phyloP scores from a whole-genome alignment of 2,329 filamentous ascomycete species.

The Alternaria triticina region DNA sequence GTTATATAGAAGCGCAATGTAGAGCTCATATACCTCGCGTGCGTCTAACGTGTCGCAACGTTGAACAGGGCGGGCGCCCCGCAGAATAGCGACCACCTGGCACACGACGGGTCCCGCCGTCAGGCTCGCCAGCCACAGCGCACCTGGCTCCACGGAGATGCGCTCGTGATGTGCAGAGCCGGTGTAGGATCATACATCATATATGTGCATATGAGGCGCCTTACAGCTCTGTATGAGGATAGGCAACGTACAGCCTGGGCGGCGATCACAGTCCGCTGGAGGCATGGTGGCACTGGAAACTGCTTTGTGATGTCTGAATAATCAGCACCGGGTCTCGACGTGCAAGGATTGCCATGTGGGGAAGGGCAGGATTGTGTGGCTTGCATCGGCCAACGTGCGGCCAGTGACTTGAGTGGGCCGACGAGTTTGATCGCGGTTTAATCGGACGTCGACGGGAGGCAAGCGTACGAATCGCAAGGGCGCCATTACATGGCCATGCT shows the following conservation, averaged over 20 bases:
- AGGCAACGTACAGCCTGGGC: neutral
- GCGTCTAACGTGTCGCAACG: neutral
- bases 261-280: neutral
- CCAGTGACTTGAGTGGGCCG: conserved; percentile 11
- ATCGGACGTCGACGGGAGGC: conserved; percentile 12
- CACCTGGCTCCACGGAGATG: neutral
- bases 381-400: conserved; percentile 13
- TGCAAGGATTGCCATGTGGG: conserved; percentile 30
- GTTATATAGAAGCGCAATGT: conserved; percentile 7
- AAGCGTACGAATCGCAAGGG: conserved; percentile 27
- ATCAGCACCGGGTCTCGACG: conserved; percentile 24
- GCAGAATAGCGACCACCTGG: conserved; percentile 3
- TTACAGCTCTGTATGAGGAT: neutral
- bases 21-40: conserved; percentile 14
- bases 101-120: neutral
- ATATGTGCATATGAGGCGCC: neutral
- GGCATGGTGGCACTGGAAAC: neutral
- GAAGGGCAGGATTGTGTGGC: conserved; percentile 12
- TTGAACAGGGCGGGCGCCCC: conserved; percentile 10
- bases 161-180: conserved; percentile 2
- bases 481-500: conserved; percentile 29
- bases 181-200: neutral
- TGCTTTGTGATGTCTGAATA: conserved; percentile 46
- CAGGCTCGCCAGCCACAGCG: neutral
- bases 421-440: conserved; percentile 8